Base-by-base conservation (phyloP, 75 land plant species). In the Pinus albicaulis region DNA sequence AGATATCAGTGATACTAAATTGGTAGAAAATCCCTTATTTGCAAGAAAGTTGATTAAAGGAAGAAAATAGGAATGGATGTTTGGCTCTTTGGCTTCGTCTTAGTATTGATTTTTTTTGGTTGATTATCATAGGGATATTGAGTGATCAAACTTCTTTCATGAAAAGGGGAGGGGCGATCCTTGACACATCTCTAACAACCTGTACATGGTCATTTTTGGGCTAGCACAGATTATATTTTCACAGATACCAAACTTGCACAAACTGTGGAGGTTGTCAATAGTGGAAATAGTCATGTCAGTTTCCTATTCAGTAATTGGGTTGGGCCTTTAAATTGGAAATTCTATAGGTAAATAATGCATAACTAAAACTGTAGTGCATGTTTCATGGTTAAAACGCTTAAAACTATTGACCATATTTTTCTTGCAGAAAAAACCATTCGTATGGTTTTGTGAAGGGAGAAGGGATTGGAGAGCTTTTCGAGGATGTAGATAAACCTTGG, bases 221-320 rank as follows among this genome's bases (percentile, higher is more conserved):
- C n/a, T n/a, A n/a, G n/a, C n/a, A n/a, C n/a, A n/a, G n/a, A n/a
- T n/a, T n/a, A n/a, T n/a, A n/a, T n/a, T n/a, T n/a, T n/a, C n/a
- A n/a, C n/a, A n/a, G n/a, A n/a, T n/a, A n/a, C n/a, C n/a, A n/a
- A n/a, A n/a, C n/a, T n/a, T n/a, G n/a, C 86, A 86, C 78, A 76
- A 86, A 78, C 80, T 92, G 8, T 85, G 87, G 71, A 88, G 84
- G 85, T 88, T 92, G 69, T 92, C 95, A 15, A 83, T 87, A 57
- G 78, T 92, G 36, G 95, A 92, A 16, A 92, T 92, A 28, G 69
- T 88, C 52, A 92, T 90, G 95, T 92, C 95, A 17, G 83, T 92
- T 34, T 72, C 88, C 41, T 92, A 92, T 70, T 80, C 92, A 22
- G 28, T 78, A 75, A 90, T 92, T n/a, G 92, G 95, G 19, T 78